Base-by-base conservation (phyloP, 768 basidiomycete genomes). In the Xerocomus brunneocitrinus region DNA sequence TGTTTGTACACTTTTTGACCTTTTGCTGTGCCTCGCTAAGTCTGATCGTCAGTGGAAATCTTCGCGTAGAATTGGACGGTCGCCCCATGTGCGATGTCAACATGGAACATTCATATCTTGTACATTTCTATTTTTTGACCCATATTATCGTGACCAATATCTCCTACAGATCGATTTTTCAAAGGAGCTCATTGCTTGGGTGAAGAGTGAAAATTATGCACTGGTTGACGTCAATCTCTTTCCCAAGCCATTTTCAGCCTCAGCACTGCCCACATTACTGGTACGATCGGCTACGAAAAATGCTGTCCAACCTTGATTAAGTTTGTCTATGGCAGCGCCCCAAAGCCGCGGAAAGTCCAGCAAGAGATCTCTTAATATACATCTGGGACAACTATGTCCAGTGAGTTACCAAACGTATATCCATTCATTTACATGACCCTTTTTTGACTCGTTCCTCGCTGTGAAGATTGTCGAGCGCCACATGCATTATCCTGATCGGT, bases 301-400 rank as follows among this genome's bases (percentile, higher is more conserved):
- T 42, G 19, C 35, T 14, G 56, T 35, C 25, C 19, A 16, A 12
- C 56, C 19, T 41, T 12, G 32, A 19, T 44, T 48, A 8, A 55
- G 14, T 14, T 42, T 28, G 40, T 42, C 24, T 25, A 43, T 43
- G 30, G 38, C 28, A 79, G 78, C 71, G 75, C 34, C 54, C 67
- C 8, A 82, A 75, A 58, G 56, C 71, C 14, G 59, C 67, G 49
- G 77, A 76, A 44, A 75, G 78, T 41, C 74, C 76, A 39, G 77
- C 76, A 8, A 76, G 68, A 45, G 82, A 88, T 28, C 71, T 95
- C 24, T 66, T 95, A 53, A 76, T 78, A 4, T 95, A 98, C 66
- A 69, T 98, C 10, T 99, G 97, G 97, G 95, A 98, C 68, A 95
- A 98, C 63, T 95, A 94, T 63, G 76, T 98, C 56, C 84, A 89